Evolutionary conservation across 495 filamentous ascomycete genomes (phyloP), one percentile per base, ranked within the genome.

Genomic region (Amniculicola lignicola): DNA sequence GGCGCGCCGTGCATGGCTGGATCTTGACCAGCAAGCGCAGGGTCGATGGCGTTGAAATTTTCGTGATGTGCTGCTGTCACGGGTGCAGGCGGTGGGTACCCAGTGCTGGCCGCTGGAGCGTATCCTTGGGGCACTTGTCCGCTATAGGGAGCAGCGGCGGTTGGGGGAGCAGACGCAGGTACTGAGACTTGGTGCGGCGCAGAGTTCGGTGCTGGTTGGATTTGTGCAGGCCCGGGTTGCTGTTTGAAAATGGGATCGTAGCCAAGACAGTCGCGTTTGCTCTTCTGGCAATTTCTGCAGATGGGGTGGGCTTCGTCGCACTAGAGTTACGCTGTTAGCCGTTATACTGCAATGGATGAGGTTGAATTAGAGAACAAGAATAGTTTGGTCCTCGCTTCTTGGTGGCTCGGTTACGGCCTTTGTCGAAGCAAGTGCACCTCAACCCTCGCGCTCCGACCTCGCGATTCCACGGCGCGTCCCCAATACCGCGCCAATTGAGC

Each of bases 231-330:
- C 16, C 83, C 82, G 42, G 87, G 84, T 64, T 90, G 87, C 64
- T 85, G 81, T 71, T 95, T 94, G 76, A 98, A 98, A 57, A 97
- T 94, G 31, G 93, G 93, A 69, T 98, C 93, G 82, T 98, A 98
- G 39, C 93, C 93, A 44, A 95, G 71, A 69, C 93, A 98, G 67
- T 97, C 93, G 63, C 93, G 88, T 72, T 96, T 97, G 66, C 90
- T 96, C 73, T 96, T 98, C 67, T 91, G 86, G 74, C 93, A 98
- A 72, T 98, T 98, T 66, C 91, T 85, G 77, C 93, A 98, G 42
- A 86, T 81, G 6, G 93, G 93, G 73, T 96, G 91, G 23, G 80
- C 82, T 77, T 98, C 93, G 79, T 98, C 93, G 75, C 93, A 98
- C 93, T 98, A 43, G 7, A 38, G 16, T 65, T 25, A 64, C n/a